A percentile compares a stretch with the other conserved stretches of the same genome.
Evolutionary conservation across 1,284 basidiomycete genomes (phyloP).

Genomic region (Ganoderma resinaceum): DNA sequence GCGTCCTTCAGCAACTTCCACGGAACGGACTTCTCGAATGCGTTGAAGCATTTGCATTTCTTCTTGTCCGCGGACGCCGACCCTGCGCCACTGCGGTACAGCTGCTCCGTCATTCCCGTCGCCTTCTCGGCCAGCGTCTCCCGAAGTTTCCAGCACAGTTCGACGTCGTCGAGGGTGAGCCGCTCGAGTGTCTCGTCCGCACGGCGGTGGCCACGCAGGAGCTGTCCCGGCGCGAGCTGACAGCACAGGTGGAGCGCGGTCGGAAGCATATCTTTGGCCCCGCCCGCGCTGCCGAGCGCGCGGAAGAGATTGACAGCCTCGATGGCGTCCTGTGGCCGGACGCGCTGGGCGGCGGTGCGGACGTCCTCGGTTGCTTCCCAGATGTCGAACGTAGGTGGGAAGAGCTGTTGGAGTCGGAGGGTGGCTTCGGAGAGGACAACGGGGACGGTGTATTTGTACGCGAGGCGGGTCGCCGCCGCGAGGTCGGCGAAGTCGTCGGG

Average conservation of each 20-base stretch:
- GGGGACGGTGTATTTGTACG: conserved; percentile 14
- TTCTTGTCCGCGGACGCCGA: not conserved
- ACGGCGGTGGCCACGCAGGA: conserved; percentile 7
- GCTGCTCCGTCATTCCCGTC: not conserved
- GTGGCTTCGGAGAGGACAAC: not conserved
- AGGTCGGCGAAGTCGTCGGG: not conserved
- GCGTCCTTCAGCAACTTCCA: not conserved
- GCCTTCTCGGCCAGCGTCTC: not conserved
- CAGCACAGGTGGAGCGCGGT: conserved; percentile 12
- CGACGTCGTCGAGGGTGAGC: conserved; percentile 9
- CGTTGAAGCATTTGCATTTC: not conserved
- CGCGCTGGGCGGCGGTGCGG: not conserved
- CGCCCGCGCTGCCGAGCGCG: not conserved
- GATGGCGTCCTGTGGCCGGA: conserved; percentile 8
- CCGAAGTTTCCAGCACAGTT: conserved; percentile 1
- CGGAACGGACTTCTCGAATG: not conserved
- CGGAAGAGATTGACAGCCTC: conserved; percentile 2
- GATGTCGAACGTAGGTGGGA: not conserved
- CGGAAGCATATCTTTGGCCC: not conserved
- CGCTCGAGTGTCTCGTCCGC: conserved; percentile 2
- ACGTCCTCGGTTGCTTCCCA: not conserved
- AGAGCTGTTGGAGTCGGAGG: not conserved
- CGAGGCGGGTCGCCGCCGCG: conserved; percentile 9
- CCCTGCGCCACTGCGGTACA: not conserved
- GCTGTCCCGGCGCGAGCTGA: not conserved